Conservation (phyloP, 805 yeast genomes). For the Scheffersomyces ergatensis region DNA sequence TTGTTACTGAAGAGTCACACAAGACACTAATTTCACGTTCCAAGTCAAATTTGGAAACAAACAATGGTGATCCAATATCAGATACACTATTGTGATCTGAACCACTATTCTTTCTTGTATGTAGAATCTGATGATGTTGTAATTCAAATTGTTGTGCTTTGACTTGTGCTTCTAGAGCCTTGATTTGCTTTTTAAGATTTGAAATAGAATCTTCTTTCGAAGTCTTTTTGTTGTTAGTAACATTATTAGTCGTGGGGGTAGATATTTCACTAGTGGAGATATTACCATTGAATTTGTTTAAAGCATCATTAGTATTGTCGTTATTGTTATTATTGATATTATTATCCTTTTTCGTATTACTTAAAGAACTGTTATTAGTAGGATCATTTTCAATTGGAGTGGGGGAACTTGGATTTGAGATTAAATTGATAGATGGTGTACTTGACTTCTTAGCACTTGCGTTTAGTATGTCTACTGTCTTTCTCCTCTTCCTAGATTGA, state of each 20-base stretch:
- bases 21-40: constrained; percentile 40
- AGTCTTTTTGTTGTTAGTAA: not conserved
- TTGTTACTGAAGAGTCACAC: constrained; percentile 26
- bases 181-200: constrained; percentile 19
- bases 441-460: not conserved
- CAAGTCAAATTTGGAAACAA: constrained; percentile 32
- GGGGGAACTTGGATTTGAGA: not conserved
- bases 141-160: not conserved
- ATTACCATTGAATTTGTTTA: too few species aligned
- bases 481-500: constrained; percentile 52
- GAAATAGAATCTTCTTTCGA: constrained; percentile 10
- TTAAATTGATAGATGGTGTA: not conserved
- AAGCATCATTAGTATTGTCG: not conserved
- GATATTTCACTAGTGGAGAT: not conserved
- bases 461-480: constrained; percentile 18
- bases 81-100: not conserved
- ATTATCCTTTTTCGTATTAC: not conserved
- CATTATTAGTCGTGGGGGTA: not conserved
- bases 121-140: not conserved
- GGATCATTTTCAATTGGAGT: not conserved
- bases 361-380: not conserved
- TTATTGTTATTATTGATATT: not conserved
- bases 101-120: not conserved
- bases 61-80: constrained; percentile 15
- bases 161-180: constrained; percentile 14